A percentile compares a stretch with the other conserved stretches of the same genome.
Conservation (phyloP, 1,284 basidiomycete genomes). For the Cystobasidium slooffiae region DNA sequence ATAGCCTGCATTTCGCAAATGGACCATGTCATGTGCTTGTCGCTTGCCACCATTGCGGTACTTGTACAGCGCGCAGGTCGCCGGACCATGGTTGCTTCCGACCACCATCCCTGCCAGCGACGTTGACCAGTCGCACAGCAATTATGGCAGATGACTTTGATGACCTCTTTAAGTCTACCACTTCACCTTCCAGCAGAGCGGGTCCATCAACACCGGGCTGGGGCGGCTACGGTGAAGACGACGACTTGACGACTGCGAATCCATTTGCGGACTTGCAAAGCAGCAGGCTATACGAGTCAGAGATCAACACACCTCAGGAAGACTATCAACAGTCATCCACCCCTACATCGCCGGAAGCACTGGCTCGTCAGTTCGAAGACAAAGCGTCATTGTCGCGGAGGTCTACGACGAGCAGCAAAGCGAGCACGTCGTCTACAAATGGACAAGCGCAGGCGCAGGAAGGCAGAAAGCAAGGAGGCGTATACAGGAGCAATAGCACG, state of each 20-base stretch:
- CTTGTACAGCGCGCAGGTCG: not conserved
- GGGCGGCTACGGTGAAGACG: conserved; percentile 33
- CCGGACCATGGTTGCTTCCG: not conserved
- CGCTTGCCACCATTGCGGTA: not conserved
- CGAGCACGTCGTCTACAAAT: not conserved
- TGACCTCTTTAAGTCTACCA: conserved; percentile 36
- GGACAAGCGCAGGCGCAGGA: not conserved
- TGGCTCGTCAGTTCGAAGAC: conserved; percentile 5
- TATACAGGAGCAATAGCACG: conserved; percentile 12
- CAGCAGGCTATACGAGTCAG: conserved; percentile 33
- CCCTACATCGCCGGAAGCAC: conserved; percentile 3
- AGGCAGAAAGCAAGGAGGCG: not conserved
- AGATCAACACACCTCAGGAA: not conserved
- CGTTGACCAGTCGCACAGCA: not conserved
- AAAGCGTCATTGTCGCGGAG: conserved; percentile 30
- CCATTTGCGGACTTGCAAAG: conserved; percentile 43
- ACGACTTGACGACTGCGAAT: conserved; percentile 24
- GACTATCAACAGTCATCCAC: not conserved
- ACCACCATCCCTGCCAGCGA: not conserved
- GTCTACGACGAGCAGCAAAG: conserved; percentile 29
- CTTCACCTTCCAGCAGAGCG: conserved; percentile 1
- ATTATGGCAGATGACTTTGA: conserved; percentile 44
- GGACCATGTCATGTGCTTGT: not conserved
- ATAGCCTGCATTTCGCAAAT: not conserved
- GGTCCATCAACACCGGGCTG: conserved; percentile 26